phyloP scores from a whole-genome alignment of 2,329 filamentous ascomycete genomes.

The Knufia petricola region DNA sequence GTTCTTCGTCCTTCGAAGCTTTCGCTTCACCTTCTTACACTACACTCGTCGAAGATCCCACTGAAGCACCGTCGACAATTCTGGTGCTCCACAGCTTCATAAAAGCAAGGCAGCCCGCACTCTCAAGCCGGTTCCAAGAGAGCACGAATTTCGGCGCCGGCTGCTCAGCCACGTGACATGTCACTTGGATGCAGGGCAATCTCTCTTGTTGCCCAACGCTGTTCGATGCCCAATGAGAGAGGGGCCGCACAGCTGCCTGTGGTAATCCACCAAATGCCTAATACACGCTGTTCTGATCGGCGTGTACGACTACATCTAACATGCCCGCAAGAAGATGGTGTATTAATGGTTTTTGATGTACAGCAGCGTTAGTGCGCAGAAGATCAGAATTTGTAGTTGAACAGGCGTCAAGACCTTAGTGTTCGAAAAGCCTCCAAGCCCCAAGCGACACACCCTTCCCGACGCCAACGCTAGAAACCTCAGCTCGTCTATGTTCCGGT shows the following conservation, averaged over 20 bases:
- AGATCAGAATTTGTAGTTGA: no score
- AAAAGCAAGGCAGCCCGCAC: background rate
- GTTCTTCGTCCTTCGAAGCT: background rate
- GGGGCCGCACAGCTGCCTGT: background rate
- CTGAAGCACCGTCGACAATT: background rate
- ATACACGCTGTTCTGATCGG: no score
- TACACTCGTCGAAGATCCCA: background rate
- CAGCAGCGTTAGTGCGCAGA: no score
- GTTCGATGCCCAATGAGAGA: background rate
- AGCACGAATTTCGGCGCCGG: background rate
- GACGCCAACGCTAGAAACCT: slow-evolving; percentile 5
- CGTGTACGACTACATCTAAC: no score
- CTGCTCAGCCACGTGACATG: background rate
- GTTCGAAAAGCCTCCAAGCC: background rate
- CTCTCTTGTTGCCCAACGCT: background rate
- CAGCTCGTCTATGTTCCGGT: background rate
- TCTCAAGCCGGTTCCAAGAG: background rate
- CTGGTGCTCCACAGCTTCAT: background rate
- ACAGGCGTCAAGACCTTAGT: no score
- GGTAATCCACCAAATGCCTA: no score
- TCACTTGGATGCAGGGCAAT: background rate
- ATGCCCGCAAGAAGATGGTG: no score
- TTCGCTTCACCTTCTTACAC: background rate
- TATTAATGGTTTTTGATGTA: no score
- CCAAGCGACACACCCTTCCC: background rate